Evolutionary conservation across 495 filamentous ascomycete species (phyloP).

Genomic region (Aspergillus ostianus): DNA sequence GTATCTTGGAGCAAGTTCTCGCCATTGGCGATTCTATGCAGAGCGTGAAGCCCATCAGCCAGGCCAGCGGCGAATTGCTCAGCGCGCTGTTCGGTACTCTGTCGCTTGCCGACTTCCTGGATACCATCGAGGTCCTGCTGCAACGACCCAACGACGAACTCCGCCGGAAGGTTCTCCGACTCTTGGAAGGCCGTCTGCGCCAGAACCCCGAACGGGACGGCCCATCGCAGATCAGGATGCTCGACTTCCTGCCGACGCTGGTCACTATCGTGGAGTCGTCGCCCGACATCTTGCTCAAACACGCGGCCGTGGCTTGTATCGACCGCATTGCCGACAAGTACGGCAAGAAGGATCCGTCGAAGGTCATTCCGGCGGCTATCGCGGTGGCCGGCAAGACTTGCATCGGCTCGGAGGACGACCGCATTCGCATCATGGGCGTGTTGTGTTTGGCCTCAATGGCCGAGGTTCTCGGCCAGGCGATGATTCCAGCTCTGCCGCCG

Average conservation of each 20-base stretch:
- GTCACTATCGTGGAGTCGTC: constrained; percentile 70
- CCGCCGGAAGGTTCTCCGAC: constrained; percentile 73
- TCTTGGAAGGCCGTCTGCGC: constrained; percentile 72
- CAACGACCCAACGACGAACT: constrained; percentile 67
- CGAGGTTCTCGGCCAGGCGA: constrained; percentile 77
- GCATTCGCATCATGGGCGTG: constrained; percentile 76
- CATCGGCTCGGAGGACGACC: constrained; percentile 67
- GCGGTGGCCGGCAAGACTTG: constrained; percentile 74
- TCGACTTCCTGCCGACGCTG: constrained; percentile 76
- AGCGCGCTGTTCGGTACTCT: constrained; percentile 73
- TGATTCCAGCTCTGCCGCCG: constrained; percentile 77
- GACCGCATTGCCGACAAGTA: constrained; percentile 89
- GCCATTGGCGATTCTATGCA: constrained; percentile 59
- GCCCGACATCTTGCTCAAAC: constrained; percentile 68
- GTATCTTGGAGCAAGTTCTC: constrained; percentile 66
- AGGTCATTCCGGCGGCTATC: constrained; percentile 60
- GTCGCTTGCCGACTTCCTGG: constrained; percentile 80
- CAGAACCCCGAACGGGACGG: constrained; percentile 63
- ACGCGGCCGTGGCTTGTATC: constrained; percentile 79
- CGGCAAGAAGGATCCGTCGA: constrained; percentile 77
- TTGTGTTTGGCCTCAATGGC: constrained; percentile 84
- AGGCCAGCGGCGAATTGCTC: constrained; percentile 65
- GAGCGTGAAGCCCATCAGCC: constrained; percentile 58
- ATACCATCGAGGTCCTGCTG: constrained; percentile 75
- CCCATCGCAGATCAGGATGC: constrained; percentile 63